A percentile compares a stretch with the other conserved stretches of the same genome.
Evolutionary conservation across 108 stramenopile genomes (phyloP).

Genomic region (Schizochytrium sp.): DNA sequence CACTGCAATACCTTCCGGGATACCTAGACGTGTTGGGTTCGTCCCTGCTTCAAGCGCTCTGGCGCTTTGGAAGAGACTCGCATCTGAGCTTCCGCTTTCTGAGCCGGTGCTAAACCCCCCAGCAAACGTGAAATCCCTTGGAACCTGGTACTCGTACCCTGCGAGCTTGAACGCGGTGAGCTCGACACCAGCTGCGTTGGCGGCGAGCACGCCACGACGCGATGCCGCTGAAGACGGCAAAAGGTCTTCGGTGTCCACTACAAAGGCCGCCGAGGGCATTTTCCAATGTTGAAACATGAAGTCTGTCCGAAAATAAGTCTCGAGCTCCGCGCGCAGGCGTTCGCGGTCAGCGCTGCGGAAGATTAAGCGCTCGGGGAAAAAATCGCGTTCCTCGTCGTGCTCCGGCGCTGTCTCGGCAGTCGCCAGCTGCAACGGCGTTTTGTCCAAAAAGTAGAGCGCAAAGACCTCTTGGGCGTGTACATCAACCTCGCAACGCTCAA

Average conservation of each 20-base stretch:
- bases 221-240: not conserved
- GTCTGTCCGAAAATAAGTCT: not conserved
- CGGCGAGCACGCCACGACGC: not conserved
- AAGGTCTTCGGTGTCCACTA: not conserved
- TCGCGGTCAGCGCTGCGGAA: not conserved
- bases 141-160: not conserved
- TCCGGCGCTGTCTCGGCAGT: not conserved
- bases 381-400: not conserved
- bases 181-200: not conserved
- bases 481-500: not conserved
- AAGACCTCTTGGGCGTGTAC: not conserved
- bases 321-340: not conserved
- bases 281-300: not conserved
- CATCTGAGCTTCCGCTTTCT: not conserved
- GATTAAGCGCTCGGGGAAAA: not conserved
- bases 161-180: not conserved
- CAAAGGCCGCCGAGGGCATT: not conserved
- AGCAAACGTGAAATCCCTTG: not conserved
- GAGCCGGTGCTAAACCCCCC: not conserved
- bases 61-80: not conserved
- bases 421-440: not conserved
- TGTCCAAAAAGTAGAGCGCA: not conserved
- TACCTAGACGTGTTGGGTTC: too few relatives aligned
- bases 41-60: too few relatives aligned
- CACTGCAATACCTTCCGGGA: not conserved